Percentiles rank a stretch among this genome's conserved stretches.
These are phyloP conservation scores for Yamadazyma laniorum DNA, from an alignment of 805 yeast species.

Conservation along the genomic window DNA sequence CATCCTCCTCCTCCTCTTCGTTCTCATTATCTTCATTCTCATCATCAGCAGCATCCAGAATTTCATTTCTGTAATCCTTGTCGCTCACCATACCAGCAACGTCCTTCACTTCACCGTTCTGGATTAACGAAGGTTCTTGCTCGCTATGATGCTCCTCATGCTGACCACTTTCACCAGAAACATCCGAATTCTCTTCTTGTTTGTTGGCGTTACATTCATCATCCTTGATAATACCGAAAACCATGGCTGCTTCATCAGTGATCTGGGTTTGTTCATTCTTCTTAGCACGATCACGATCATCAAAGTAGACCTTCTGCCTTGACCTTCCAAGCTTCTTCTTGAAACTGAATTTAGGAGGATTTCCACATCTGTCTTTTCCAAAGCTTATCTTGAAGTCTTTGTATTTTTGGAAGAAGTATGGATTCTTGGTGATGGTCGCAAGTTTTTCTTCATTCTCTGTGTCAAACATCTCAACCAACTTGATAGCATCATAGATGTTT, in stretches of 20 bases:
- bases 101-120: conserved; percentile 1
- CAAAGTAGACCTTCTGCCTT: conserved; percentile 25
- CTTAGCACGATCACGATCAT: conserved; percentile 22
- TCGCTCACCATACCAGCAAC: too few relatives aligned
- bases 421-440: conserved; percentile 33
- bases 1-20: conserved; percentile 11
- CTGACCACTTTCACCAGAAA: too few relatives aligned
- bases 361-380: conserved; percentile 82
- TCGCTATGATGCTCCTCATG: too few relatives aligned
- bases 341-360: conserved; percentile 56
- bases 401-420: conserved; percentile 43
- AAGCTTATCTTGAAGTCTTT: conserved; percentile 56
- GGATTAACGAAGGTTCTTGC: too few relatives aligned
- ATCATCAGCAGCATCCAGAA: conserved; percentile 8
- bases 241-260: conserved; percentile 43
- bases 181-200: too few relatives aligned
- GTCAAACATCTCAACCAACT: conserved; percentile 58
- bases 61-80: conserved; percentile 1
- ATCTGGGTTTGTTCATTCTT: conserved; percentile 20
- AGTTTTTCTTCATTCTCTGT: conserved; percentile 26
- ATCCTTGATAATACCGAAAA: conserved; percentile 39
- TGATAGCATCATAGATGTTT: conserved; percentile 62
- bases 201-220: conserved; percentile 1
- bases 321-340: conserved; percentile 37
- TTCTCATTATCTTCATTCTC: too few relatives aligned